Evolutionary conservation across 352 stramenopile genomes (phyloP).

Genomic region (Pythium vanterpoolii): DNA sequence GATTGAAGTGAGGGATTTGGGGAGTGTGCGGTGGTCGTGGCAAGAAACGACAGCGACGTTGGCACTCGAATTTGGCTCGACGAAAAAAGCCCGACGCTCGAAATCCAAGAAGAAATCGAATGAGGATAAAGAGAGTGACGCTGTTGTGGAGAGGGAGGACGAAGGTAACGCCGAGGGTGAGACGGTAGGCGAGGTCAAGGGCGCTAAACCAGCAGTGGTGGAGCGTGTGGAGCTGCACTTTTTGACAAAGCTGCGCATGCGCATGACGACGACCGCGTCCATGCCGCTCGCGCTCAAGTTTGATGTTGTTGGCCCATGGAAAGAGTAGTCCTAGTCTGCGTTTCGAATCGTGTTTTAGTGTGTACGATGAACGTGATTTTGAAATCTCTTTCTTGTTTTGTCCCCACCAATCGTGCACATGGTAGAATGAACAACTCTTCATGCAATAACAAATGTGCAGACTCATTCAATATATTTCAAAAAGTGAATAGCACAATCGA

Average conservation of each 20-base stretch:
- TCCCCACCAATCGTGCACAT: too few species aligned
- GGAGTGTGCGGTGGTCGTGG: constrained; percentile 37
- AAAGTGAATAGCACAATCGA: too few species aligned
- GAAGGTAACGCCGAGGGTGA: not conserved
- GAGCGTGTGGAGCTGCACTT: constrained; percentile 46
- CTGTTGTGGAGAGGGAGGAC: constrained; percentile 7
- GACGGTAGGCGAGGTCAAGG: too few species aligned
- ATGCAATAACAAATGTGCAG: not conserved
- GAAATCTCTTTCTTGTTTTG: not conserved
- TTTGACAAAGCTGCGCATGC: constrained; percentile 56
- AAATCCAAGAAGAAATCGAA: constrained; percentile 11
- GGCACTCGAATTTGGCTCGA: constrained; percentile 32
- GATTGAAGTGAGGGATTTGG: constrained; percentile 47
- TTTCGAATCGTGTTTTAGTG: not conserved
- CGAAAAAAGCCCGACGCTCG: constrained; percentile 12
- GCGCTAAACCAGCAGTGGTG: not conserved
- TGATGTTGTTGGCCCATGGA: constrained; percentile 29
- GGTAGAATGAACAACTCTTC: too few species aligned
- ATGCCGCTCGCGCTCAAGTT: constrained; percentile 67
- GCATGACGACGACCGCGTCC: constrained; percentile 60
- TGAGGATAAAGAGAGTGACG: not conserved
- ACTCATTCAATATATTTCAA: not conserved
- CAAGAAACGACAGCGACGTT: constrained; percentile 49
- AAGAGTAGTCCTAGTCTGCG: too few species aligned
- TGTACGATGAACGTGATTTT: not conserved